Evolutionary conservation across 2,329 filamentous ascomycete species (phyloP).

Genomic region (Trichophyton benhamiae): DNA sequence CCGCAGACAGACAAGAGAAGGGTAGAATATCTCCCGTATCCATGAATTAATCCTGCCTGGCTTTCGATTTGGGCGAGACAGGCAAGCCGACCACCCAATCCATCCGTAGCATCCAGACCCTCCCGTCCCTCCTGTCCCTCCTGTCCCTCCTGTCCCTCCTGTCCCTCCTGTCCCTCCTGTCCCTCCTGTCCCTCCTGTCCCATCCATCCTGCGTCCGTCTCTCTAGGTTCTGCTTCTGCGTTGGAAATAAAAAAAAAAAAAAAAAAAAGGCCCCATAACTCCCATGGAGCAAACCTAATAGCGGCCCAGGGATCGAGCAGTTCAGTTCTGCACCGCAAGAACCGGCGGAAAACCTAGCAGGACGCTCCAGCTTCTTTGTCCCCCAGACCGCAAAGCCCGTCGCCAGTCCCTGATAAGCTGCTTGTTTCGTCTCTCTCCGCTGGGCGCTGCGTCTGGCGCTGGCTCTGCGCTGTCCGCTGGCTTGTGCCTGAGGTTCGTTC

Average conservation of each 20-base stretch:
- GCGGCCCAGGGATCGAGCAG: not conserved
- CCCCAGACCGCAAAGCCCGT: not conserved
- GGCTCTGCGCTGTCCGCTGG: not conserved
- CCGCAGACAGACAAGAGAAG: not conserved
- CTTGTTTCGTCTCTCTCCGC: not conserved
- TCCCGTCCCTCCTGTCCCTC: too few relatives aligned
- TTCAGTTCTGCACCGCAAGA: constrained; percentile 1
- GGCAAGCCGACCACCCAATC: not conserved
- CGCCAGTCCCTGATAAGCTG: not conserved
- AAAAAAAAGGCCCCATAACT: not conserved
- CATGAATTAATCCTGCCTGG: not conserved
- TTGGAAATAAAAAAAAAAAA: not conserved
- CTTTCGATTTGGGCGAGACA: not conserved
- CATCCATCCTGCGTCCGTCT: not conserved
- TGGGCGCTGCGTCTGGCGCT: not conserved
- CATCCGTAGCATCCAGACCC: not conserved
- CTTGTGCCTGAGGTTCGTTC: not conserved
- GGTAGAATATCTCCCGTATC: not conserved
- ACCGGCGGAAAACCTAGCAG: not conserved
- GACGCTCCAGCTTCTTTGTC: not conserved
- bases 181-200: too few relatives aligned
- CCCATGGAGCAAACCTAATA: not conserved
- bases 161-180: not conserved
- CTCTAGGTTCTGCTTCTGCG: not conserved
- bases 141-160: too few relatives aligned